Evolutionary conservation across 345 rosid species (phyloP).

Genomic region (Sisymbrium altissimum): DNA sequence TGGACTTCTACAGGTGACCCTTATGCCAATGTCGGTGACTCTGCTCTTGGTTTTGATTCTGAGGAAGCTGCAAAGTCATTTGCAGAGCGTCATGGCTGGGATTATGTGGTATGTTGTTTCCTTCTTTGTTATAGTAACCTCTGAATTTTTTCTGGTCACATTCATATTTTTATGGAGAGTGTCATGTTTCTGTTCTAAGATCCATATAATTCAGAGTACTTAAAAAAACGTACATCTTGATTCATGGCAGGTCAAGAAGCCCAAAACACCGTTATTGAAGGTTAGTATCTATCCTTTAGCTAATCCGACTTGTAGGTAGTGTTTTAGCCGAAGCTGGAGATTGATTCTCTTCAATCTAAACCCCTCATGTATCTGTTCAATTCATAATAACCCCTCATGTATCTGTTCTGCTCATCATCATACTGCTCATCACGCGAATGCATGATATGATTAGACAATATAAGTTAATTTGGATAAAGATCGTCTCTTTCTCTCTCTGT

Average conservation of each 20-base stretch:
- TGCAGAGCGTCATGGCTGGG: constrained; percentile 94
- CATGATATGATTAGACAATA: background rate
- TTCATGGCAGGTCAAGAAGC: constrained; percentile 69
- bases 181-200: background rate
- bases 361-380: background rate
- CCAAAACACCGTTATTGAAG: constrained; percentile 41
- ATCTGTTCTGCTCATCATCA: background rate
- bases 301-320: background rate
- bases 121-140: too few species aligned
- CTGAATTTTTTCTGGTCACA: background rate
- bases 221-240: background rate
- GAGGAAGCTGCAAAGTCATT: constrained; percentile 81
- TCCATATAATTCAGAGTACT: background rate
- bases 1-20: constrained; percentile 99
- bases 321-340: background rate
- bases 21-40: constrained; percentile 94
- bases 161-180: background rate
- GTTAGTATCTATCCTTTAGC: constrained; percentile 23
- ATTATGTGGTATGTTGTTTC: constrained; percentile 53
- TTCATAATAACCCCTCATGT: background rate
- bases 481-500: background rate
- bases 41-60: constrained; percentile 69
- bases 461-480: background rate
- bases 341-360: background rate
- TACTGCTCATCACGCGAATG: background rate